Base-by-base conservation (phyloP, 805 yeast genomes). In the Candida vaughaniae region DNA sequence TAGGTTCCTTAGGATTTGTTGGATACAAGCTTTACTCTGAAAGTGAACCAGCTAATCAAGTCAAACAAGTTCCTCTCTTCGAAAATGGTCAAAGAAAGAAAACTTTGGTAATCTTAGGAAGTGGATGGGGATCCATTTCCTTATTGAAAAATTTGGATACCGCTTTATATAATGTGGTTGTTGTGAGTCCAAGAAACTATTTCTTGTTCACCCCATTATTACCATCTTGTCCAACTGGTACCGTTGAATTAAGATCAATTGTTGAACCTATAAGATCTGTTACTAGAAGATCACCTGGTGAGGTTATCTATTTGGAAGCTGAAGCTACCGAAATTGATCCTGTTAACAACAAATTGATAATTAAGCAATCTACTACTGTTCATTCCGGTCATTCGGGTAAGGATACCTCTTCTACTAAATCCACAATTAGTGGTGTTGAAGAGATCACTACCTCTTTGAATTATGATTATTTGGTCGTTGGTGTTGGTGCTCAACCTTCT, bases 91-190 rank as follows among this genome's bases (percentile, higher is more conserved):
- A 77, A 40, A 64, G 71, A 55, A 81, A 78, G 71, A 82, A 82
- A 62, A 79, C 84, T n/a, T 65, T 82, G 52, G 93, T 91, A 36
- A 81, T 75, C 63, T 77, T 78, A 56, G 95, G 95, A 44, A 80
- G 95, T 16, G 98, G 97, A 37, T 90, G 98, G 98, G 97, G 96
- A 43, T 78, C 95, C 9, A 82, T 90, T 36, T 81, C 96, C 5
- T 67, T 89, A 43, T 73, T 90, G 64, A 87, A 86, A 68, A 77
- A 80, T 56, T 70, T 90, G 60, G 96, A 90, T 60, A 83, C 96
- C 28, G 71, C 90, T 32, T 71, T 82, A 60, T 90, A 88, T 68
- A 87, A 91, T 58, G 96, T 90, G 34, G 80, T 88, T 33, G 80
- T 90, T 39, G 85, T 90, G 31, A 87, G 96, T 28, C 97, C 98